Conservation (phyloP, 805 yeast genomes). For the Metschnikowia kunwiensis region DNA sequence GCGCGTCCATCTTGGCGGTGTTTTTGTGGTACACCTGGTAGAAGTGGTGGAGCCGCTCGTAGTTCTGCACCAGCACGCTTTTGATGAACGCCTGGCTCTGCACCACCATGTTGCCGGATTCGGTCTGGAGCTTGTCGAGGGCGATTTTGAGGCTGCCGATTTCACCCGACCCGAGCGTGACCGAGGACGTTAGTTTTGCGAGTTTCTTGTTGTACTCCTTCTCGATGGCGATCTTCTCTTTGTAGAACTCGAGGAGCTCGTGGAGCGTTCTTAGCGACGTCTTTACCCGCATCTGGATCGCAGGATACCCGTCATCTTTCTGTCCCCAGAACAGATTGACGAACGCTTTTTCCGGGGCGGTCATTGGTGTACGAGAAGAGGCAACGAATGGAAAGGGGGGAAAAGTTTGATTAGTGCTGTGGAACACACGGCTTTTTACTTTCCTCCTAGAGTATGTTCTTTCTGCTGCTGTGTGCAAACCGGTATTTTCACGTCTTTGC, state of each 20-base stretch:
- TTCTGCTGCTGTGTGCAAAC: no score
- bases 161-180: constrained; percentile 51
- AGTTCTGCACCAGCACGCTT: constrained; percentile 46
- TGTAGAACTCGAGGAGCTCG: constrained; percentile 35
- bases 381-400: no score
- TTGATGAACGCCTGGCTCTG: constrained; percentile 55
- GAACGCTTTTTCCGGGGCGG: constrained; percentile 26
- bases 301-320: constrained; percentile 57
- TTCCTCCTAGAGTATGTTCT: no score
- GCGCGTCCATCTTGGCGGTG: constrained; percentile 54
- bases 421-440: no score
- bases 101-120: constrained; percentile 56
- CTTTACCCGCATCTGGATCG: constrained; percentile 54
- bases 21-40: constrained; percentile 49
- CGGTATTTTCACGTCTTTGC: no score
- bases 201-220: constrained; percentile 66
- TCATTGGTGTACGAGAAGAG: no score
- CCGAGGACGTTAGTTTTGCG: constrained; percentile 46
- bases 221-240: constrained; percentile 56
- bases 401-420: background rate
- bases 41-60: constrained; percentile 52
- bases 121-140: constrained; percentile 54
- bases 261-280: constrained; percentile 53
- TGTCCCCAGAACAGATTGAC: constrained; percentile 61
- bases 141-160: constrained; percentile 58